A percentile compares a stretch with the other conserved stretches of the same genome.
phyloP scores from a whole-genome alignment of 164 flowering plant genomes.

The Aristolochia contorta region DNA sequence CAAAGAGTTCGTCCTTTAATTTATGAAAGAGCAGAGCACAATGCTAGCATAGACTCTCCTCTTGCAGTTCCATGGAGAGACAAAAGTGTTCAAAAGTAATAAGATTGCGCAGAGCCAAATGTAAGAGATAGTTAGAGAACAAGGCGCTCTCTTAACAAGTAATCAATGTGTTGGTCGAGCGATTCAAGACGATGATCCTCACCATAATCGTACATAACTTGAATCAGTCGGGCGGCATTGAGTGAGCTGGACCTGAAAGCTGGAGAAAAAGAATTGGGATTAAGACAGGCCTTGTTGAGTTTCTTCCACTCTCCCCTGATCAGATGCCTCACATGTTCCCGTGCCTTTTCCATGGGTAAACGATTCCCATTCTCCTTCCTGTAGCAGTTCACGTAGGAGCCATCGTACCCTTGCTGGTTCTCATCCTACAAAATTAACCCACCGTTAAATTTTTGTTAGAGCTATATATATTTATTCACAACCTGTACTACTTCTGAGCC shows the following conservation, averaged over 20 bases:
- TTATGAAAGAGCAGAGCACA: no score
- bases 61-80: no score
- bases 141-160: constrained; percentile 1
- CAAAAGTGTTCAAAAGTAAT: no score
- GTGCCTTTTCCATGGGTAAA: constrained; percentile 13
- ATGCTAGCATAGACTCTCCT: no score
- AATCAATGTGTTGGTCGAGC: constrained; percentile 19
- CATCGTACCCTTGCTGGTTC: constrained; percentile 47
- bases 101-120: no score
- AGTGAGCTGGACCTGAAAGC: constrained; percentile 26
- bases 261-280: constrained; percentile 23
- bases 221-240: constrained; percentile 44
- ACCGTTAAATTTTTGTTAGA: no score
- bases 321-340: constrained; percentile 18
- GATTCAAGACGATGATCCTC: constrained; percentile 27
- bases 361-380: constrained; percentile 21
- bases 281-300: constrained; percentile 36
- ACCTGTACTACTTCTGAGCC: no score
- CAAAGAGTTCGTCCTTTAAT: no score
- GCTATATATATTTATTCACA: no score
- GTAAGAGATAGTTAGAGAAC: no score
- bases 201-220: constrained; percentile 38
- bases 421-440: constrained; percentile 32
- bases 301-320: constrained; percentile 41
- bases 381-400: constrained; percentile 43